Conservation (phyloP, 192 early-diverging fungal species). For the Linnemannia exigua region DNA sequence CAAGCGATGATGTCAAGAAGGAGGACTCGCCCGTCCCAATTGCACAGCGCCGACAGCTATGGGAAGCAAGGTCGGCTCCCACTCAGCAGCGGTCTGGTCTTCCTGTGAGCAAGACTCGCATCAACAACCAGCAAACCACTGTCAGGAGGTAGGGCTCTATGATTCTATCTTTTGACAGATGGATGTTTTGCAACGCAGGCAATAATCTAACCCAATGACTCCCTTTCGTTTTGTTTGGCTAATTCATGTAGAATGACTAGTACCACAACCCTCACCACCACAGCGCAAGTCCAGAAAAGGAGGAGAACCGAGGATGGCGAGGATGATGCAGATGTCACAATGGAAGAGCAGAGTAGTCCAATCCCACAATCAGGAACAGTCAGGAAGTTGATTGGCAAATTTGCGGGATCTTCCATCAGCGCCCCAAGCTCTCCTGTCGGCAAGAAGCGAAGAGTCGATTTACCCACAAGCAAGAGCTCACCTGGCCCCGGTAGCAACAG, state of each 20-base stretch:
- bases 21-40: conserved; percentile 28
- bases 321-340: conserved; percentile 3
- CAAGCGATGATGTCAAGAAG: not conserved
- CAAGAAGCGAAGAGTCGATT: conserved; percentile 30
- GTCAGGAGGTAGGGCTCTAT: not conserved
- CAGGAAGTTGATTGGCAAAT: conserved; percentile 25
- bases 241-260: not conserved
- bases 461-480: conserved; percentile 6
- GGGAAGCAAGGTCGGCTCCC: conserved; percentile 34
- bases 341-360: conserved; percentile 4
- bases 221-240: too few species aligned
- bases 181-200: not conserved
- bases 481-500: conserved; percentile 3
- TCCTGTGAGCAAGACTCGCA: conserved; percentile 27
- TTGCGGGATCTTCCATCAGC: conserved; percentile 34
- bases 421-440: conserved; percentile 22
- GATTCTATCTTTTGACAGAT: not conserved
- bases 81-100: conserved; percentile 14
- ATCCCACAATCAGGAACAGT: conserved; percentile 42
- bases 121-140: not conserved
- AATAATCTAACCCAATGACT: not conserved
- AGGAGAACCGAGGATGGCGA: conserved; percentile 8
- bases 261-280: not conserved
- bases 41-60: conserved; percentile 33
- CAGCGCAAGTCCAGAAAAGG: conserved; percentile 14